These are phyloP conservation scores for Botrytis medusae DNA, from an alignment of 2,329 filamentous ascomycete genomes.

Conservation along the genomic window DNA sequence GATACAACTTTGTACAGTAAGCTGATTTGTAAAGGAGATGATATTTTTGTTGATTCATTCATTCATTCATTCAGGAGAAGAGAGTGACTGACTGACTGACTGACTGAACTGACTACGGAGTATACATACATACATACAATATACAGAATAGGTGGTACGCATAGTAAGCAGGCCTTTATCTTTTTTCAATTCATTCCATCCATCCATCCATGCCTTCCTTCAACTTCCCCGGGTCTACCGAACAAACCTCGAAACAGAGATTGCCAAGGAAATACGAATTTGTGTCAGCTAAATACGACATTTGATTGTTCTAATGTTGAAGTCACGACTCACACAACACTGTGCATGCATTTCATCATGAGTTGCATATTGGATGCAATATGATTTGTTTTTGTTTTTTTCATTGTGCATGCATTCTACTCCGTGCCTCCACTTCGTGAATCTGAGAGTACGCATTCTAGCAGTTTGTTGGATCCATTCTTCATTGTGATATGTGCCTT, in stretches of 20 bases:
- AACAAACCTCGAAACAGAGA: not conserved
- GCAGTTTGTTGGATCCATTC: not conserved
- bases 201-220: too few species aligned
- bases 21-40: not conserved
- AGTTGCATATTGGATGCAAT: not conserved
- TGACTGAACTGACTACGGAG: not conserved
- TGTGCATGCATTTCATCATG: not conserved
- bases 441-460: not conserved
- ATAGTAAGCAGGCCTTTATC: not conserved
- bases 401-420: too few species aligned
- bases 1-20: fast-evolving
- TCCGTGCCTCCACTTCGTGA: not conserved
- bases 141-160: too few species aligned
- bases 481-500: not conserved
- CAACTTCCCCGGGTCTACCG: too few species aligned
- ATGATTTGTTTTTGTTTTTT: not conserved
- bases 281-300: not conserved
- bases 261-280: not conserved
- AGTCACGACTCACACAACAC: not conserved
- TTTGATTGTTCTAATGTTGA: not conserved
- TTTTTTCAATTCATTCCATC: too few species aligned
- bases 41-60: too few species aligned
- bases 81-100: too few species aligned
- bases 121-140: too few species aligned
- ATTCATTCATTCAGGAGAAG: not conserved